Evolutionary conservation across 192 early-diverging fungal species (phyloP), one percentile per base, ranked within the genome.

Genomic region (Coemansia javaensis): DNA sequence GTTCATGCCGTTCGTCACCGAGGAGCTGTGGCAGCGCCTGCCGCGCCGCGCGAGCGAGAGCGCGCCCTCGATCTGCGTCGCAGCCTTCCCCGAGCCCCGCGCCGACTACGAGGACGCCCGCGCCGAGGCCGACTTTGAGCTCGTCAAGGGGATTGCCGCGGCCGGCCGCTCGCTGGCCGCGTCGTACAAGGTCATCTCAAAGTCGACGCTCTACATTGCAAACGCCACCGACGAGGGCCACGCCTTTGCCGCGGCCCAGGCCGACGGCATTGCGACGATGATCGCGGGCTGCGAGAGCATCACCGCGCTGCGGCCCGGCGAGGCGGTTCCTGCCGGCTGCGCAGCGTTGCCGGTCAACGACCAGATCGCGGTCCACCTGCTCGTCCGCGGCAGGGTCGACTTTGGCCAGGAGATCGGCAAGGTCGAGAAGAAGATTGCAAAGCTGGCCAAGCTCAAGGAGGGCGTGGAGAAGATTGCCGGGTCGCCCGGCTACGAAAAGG

Each of bases 1-100:
- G 33, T 90, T 99, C 77, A 97, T 96, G 90, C 97, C 97, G 14
- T 99, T 89, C 66, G 85, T 99, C 39, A 99, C 97, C 27, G 97
- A 99, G 67, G 97, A 99, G 78, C 79, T 99, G 62, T 99, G 84
- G 79, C 97, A 99, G 77, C 86, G 94, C 43, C 71, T 97, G 28
- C 91, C 87, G 17, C 82, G 90, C 16, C 85, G 93, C 42, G 66
- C 79, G 24, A 60, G 50, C 51, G 82, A 79, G 28, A 58, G 32
- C 18, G 35, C 50, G 15, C 42, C 47, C 5, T 77, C 90, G 12
- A 97, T 99, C 45, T 84, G 87, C 77, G 77, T 81, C 50, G 72
- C 89, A 3, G 45, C 51, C 1, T 73, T 56, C 55, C 66, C 66
- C 2, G 58, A 57, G 49, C 47, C 50, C n/a, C 53, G 75, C 46